phyloP scores from a whole-genome alignment of 2,329 filamentous ascomycete genomes.

The Conoideocrella luteorostrata region DNA sequence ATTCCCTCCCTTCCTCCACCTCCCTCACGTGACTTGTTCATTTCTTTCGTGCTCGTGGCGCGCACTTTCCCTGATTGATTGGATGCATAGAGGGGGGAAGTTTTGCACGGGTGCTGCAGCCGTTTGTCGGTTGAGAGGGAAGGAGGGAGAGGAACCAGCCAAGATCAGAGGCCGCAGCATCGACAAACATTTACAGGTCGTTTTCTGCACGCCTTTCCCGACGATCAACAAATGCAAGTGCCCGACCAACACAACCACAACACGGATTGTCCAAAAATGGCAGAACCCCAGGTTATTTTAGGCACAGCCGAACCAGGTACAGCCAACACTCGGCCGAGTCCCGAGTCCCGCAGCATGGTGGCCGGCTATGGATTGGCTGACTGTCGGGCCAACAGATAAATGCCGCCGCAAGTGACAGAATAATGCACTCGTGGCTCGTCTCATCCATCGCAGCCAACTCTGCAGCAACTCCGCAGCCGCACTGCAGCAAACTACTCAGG shows the following conservation, averaged over 20 bases:
- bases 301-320: background rate
- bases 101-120: background rate
- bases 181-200: too few relatives aligned
- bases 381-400: too few relatives aligned
- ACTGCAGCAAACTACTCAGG: too few relatives aligned
- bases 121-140: too few relatives aligned
- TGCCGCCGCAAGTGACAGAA: too few relatives aligned
- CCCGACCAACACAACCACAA: background rate
- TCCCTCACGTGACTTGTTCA: background rate
- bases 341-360: too few relatives aligned
- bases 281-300: background rate
- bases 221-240: background rate
- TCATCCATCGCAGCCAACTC: too few relatives aligned
- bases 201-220: conserved; percentile 17
- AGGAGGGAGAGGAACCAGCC: too few relatives aligned
- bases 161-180: too few relatives aligned
- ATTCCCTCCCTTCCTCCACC: background rate
- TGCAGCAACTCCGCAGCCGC: too few relatives aligned
- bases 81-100: too few relatives aligned
- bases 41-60: conserved; percentile 47
- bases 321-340: conserved; percentile 4
- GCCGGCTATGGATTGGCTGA: background rate
- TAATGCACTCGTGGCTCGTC: too few relatives aligned
- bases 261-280: background rate
- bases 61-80: conserved; percentile 7